These are phyloP conservation scores for Retiboletus fuscus DNA, from an alignment of 1,284 basidiomycete genomes.

Conservation along the genomic window DNA sequence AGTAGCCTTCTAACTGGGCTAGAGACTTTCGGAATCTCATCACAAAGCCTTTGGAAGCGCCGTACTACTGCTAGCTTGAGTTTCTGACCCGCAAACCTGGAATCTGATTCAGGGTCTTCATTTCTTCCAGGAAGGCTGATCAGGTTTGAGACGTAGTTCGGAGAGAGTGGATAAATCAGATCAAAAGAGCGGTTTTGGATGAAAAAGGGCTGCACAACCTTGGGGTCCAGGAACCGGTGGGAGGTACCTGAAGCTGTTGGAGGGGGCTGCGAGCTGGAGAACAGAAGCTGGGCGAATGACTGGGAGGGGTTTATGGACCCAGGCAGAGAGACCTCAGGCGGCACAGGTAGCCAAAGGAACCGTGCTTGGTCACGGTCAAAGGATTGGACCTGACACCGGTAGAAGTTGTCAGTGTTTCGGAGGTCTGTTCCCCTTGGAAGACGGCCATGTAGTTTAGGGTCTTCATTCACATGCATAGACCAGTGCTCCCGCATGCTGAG, in stretches of 20 bases:
- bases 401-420: neutral
- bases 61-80: neutral
- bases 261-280: neutral
- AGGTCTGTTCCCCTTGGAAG: neutral
- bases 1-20: neutral
- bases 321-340: neutral
- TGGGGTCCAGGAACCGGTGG: neutral
- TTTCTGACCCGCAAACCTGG: neutral
- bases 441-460: neutral
- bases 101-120: neutral
- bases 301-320: neutral
- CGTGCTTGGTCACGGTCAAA: neutral
- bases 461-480: neutral
- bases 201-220: neutral
- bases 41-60: neutral
- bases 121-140: conserved; percentile 1
- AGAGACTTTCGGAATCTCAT: neutral
- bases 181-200: conserved; percentile 3
- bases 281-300: neutral
- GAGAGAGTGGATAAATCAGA: neutral
- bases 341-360: neutral
- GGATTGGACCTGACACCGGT: neutral
- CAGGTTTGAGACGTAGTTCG: neutral
- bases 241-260: neutral
- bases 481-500: conserved; percentile 1